A percentile compares a stretch with the other conserved stretches of the same genome.
Conservation (phyloP, 768 basidiomycete species). For the Mycena epipterygia region DNA sequence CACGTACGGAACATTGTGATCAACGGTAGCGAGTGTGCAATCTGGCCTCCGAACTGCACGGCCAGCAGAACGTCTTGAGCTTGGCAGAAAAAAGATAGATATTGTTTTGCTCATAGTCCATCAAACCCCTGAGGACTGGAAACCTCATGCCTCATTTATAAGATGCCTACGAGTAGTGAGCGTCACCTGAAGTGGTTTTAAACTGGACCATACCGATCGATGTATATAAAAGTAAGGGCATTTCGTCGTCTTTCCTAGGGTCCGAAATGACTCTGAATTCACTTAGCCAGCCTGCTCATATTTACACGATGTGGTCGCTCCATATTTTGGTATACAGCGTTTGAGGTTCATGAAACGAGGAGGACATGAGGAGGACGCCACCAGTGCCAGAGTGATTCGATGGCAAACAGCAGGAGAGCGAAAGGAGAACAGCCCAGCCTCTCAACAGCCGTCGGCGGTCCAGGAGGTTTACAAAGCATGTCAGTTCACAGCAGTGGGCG, state of each 20-base stretch:
- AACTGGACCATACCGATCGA: slow-evolving; percentile 75
- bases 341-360: too few species aligned
- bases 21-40: slow-evolving; percentile 90
- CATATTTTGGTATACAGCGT: slow-evolving; percentile 99
- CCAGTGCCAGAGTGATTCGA: too few species aligned
- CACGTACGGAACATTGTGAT: slow-evolving; percentile 86
- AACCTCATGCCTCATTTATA: slow-evolving; percentile 93
- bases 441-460: too few species aligned
- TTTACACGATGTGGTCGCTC: slow-evolving; percentile 95
- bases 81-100: slow-evolving; percentile 6
- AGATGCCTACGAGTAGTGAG: slow-evolving; percentile 56
- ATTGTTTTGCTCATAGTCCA: slow-evolving; percentile 79
- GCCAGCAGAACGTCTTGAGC: slow-evolving; percentile 73
- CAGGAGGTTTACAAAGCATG: too few species aligned
- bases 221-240: slow-evolving; percentile 86
- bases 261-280: not conserved
- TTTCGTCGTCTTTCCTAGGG: slow-evolving; percentile 74
- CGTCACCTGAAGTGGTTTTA: too few species aligned
- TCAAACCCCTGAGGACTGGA: slow-evolving; percentile 95
- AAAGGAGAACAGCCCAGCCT: too few species aligned
- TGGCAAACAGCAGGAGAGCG: too few species aligned
- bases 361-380: too few species aligned
- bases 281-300: slow-evolving; percentile 20
- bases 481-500: too few species aligned
- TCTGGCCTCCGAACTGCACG: slow-evolving; percentile 86